A percentile compares a stretch with the other conserved stretches of the same genome.
These are phyloP conservation scores for Dryas drummondii DNA, from an alignment of 306 rosid genomes.

Conservation along the genomic window DNA sequence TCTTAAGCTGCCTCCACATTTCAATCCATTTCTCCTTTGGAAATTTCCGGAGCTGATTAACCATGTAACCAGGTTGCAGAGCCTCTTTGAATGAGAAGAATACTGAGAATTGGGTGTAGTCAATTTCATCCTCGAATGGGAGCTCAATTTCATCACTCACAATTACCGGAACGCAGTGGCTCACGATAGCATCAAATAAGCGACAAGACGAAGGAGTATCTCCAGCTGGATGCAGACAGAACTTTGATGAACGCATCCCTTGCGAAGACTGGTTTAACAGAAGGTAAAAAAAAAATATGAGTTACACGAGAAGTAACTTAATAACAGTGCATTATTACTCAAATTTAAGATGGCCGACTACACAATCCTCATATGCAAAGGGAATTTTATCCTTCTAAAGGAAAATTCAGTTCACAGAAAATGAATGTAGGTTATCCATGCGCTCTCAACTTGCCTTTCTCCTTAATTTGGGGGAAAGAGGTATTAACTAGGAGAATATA, in stretches of 20 bases:
- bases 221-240: conserved; percentile 95
- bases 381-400: conserved; percentile 6
- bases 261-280: conserved; percentile 61
- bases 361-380: conserved; percentile 6
- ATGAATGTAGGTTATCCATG: conserved; percentile 1
- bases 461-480: neutral
- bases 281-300: conserved; percentile 18
- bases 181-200: conserved; percentile 91
- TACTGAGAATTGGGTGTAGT: conserved; percentile 71
- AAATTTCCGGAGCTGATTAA: conserved; percentile 60
- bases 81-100: conserved; percentile 94
- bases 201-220: conserved; percentile 99
- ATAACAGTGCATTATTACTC: neutral
- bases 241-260: conserved; percentile 92
- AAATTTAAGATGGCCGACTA: neutral
- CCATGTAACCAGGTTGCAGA: conserved; percentile 73
- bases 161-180: conserved; percentile 94
- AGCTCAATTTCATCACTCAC: conserved; percentile 97
- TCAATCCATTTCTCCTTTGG: conserved; percentile 83
- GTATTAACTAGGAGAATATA: neutral
- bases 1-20: conserved; percentile 84
- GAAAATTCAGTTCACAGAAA: neutral
- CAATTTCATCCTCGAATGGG: conserved; percentile 93
- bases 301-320: neutral
- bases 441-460: neutral